Evolutionary conservation across 2,329 filamentous ascomycete genomes (phyloP), one percentile per base, ranked within the genome.

Genomic region (Penicillium sp.): DNA sequence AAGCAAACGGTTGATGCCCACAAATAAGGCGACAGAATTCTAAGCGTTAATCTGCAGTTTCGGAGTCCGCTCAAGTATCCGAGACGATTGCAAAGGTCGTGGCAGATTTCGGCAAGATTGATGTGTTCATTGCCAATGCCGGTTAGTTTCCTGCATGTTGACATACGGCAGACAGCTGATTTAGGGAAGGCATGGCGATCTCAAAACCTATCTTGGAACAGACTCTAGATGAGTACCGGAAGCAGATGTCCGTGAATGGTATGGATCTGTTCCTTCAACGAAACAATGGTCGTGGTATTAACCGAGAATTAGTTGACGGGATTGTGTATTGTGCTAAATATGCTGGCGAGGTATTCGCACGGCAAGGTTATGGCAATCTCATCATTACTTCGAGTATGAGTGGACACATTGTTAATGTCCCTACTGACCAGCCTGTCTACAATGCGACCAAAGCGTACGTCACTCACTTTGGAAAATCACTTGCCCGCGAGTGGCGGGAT

Each of bases 381-480:
- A 81, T 84, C 63, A 80, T 83, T 61, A 81, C 79, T 2, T 77
- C 77, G 0, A 78, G 75, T 51, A 82, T 82, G 73, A 79, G 75
- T 50, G 79, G 65, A 0, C 75, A 78, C 54, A 76, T 82, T 40
- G 80, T 81, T 61, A 82, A 82, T 50, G 78, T 81, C 1, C 80
- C 80, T 1, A 69, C 77, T 14, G 79, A 83, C 44, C 82, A 84
- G 62, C 78, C 81, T 1, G 78, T 81, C 12, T 85, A 84, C 68
- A 85, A 85, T 58, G 77, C 76, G 8, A 80, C 77, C 30, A 84
- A 85, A 64, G 82, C 82, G 0, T 82, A 77, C 26, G 76, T 84
- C 16, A 81, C 78, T 2, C 83, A 85, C 53, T 76, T 85, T 36
- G 80, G 80, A 46, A 83, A 82, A 66, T 79, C 75, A 1, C 71